Conservation (phyloP, 108 stramenopile species). For the Nitzschia sp. region DNA sequence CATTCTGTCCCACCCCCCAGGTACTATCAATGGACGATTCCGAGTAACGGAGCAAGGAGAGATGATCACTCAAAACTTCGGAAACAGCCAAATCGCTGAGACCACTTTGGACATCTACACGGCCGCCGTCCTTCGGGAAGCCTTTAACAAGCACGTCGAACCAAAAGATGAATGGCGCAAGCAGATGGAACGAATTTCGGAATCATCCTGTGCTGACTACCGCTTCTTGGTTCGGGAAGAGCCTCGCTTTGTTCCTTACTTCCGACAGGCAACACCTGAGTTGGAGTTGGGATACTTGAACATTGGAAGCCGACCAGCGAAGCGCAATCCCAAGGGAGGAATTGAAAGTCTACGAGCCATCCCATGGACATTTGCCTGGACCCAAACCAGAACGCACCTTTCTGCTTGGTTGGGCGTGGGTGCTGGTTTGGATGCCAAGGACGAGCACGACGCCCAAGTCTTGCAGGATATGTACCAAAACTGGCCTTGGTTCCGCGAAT, state of each 20-base stretch:
- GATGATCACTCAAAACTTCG: conserved; percentile 98
- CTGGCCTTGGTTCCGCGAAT: conserved; percentile 96
- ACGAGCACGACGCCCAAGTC: conserved; percentile 46
- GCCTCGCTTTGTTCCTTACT: conserved; percentile 95
- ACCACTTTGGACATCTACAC: conserved; percentile 96
- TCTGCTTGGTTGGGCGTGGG: conserved; percentile 98
- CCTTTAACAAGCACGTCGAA: conserved; percentile 67
- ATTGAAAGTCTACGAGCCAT: conserved; percentile 96
- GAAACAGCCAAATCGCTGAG: conserved; percentile 85
- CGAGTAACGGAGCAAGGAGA: conserved; percentile 99
- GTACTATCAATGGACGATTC: conserved; percentile 97
- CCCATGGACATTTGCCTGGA: conserved; percentile 99
- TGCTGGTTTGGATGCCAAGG: conserved; percentile 63
- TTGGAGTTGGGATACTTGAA: conserved; percentile 89
- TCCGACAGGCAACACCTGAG: conserved; percentile 97
- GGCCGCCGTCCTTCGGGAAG: conserved; percentile 89
- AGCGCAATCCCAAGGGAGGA: conserved; percentile 95
- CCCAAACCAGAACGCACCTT: conserved; percentile 92
- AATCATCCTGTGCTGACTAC: conserved; percentile 81
- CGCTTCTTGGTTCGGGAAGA: conserved; percentile 85
- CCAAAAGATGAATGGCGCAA: conserved; percentile 78
- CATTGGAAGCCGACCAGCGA: conserved; percentile 94
- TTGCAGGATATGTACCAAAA: conserved; percentile 89
- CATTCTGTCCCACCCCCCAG: conserved; percentile 90
- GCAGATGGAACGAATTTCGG: conserved; percentile 84